Percentiles rank a stretch among this genome's conserved stretches.
Conservation (phyloP, 2,329 filamentous ascomycete genomes). For the Macroventuria anomochaeta region DNA sequence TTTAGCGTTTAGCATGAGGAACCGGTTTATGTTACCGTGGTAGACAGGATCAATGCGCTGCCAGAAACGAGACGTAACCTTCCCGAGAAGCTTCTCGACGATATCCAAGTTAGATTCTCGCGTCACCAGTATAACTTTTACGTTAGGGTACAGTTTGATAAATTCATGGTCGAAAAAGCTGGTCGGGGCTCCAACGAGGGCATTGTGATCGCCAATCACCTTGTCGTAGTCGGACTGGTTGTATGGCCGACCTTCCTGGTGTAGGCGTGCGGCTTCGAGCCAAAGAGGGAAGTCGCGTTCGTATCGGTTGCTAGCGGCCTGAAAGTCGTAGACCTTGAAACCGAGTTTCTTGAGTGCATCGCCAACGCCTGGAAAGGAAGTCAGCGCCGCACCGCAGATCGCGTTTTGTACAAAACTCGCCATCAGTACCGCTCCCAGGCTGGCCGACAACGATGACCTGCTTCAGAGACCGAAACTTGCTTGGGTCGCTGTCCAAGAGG, state of each 20-base stretch:
- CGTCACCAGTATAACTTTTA: conserved; percentile 28
- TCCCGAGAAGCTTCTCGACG: not conserved
- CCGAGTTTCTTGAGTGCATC: conserved; percentile 40
- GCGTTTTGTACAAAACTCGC: conserved; percentile 8
- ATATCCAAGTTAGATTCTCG: not conserved
- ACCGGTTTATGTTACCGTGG: conserved; percentile 1
- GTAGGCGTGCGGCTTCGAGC: conserved; percentile 45
- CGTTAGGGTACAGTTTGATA: conserved; percentile 23
- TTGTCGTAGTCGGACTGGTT: conserved; percentile 42
- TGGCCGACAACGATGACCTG: conserved; percentile 47
- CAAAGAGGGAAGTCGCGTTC: conserved; percentile 43
- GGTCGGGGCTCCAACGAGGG: conserved; percentile 21
- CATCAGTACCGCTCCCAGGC: conserved; percentile 45
- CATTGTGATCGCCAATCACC: conserved; percentile 44
- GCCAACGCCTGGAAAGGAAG: conserved; percentile 26
- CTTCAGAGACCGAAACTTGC: conserved; percentile 25
- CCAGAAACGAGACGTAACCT: conserved; percentile 1
- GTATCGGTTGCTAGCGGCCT: conserved; percentile 45
- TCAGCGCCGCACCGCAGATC: not conserved
- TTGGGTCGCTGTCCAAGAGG: conserved; percentile 16
- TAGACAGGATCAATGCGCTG: conserved; percentile 2
- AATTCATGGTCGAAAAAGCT: conserved; percentile 25
- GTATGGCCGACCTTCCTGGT: conserved; percentile 35
- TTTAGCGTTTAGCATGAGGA: not conserved
- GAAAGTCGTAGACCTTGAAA: conserved; percentile 45